Evolutionary conservation across 139 green algal species (phyloP).

Genomic region (Micractinium conductrix): DNA sequence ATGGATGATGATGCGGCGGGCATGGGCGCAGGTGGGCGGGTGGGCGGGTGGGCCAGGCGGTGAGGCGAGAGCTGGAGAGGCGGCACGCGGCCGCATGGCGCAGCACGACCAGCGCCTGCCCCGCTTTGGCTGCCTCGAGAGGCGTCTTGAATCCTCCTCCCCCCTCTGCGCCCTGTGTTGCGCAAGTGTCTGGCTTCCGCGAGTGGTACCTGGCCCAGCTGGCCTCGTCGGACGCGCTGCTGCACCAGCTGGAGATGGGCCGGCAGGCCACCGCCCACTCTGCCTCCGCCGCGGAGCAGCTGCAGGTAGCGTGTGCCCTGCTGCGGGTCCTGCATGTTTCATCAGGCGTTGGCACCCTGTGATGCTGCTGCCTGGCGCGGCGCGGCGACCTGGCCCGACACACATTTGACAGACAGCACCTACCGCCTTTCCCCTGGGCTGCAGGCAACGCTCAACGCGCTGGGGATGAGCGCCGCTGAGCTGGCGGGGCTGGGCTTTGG

Average conservation of each 20-base stretch:
- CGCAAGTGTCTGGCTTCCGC: neutral
- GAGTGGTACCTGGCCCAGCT: constrained; percentile 12
- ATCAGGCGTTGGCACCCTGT: too few relatives aligned
- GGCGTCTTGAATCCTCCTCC: neutral
- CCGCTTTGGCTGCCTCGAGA: neutral
- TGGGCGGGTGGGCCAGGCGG: neutral
- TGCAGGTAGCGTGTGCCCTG: neutral
- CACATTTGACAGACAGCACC: too few relatives aligned
- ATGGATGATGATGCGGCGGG: constrained; percentile 14
- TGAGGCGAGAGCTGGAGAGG: neutral
- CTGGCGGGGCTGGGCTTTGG: constrained; percentile 1
- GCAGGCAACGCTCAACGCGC: neutral
- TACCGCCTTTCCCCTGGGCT: neutral
- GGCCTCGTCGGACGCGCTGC: neutral
- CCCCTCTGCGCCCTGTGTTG: neutral
- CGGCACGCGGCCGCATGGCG: neutral
- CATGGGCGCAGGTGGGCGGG: neutral
- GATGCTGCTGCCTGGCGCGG: too few relatives aligned
- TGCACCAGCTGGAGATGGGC: neutral
- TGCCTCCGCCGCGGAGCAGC: neutral
- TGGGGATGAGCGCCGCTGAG: constrained; percentile 1
- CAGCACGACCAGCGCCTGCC: neutral
- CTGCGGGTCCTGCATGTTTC: neutral
- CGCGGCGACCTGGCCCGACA: too few relatives aligned
- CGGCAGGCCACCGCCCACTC: neutral